Percentiles rank a stretch among this genome's conserved stretches.
phyloP scores from a whole-genome alignment of 495 filamentous ascomycete species.

The Lasiosphaeria ovina region DNA sequence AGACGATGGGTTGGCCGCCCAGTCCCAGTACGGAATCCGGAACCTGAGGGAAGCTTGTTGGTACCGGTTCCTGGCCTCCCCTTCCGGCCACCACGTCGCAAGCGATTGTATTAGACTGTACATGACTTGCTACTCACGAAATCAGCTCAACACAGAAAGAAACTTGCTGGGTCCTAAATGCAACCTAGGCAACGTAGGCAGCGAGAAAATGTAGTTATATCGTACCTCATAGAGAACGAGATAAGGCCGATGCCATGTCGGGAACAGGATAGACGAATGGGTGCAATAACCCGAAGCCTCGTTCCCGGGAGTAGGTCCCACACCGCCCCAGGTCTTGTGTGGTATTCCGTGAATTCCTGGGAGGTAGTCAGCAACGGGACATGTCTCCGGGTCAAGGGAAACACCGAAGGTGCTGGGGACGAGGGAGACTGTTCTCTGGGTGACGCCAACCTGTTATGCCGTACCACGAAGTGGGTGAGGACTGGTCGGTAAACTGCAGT shows the following conservation, averaged over 20 bases:
- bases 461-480: conserved; percentile 57
- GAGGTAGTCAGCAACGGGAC: conserved; percentile 5
- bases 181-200: neutral
- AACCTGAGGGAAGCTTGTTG: conserved; percentile 52
- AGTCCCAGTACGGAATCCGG: conserved; percentile 68
- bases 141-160: neutral
- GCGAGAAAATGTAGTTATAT: conserved; percentile 1
- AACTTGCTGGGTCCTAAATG: neutral
- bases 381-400: neutral
- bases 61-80: conserved; percentile 43
- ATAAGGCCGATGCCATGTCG: conserved; percentile 72
- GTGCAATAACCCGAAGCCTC: conserved; percentile 60
- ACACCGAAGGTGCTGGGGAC: neutral
- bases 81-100: conserved; percentile 51
- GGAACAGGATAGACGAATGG: conserved; percentile 64
- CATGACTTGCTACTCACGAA: conserved; percentile 52
- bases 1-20: conserved; percentile 53
- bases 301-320: conserved; percentile 45
- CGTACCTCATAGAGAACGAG: conserved; percentile 64
- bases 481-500: conserved; percentile 55
- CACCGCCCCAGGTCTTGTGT: conserved; percentile 55
- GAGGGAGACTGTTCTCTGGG: conserved; percentile 1
- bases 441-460: conserved; percentile 44
- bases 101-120: conserved; percentile 50
- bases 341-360: conserved; percentile 66